Conservation (phyloP, 805 yeast species). For the Wickerhamiella occidentalis region DNA sequence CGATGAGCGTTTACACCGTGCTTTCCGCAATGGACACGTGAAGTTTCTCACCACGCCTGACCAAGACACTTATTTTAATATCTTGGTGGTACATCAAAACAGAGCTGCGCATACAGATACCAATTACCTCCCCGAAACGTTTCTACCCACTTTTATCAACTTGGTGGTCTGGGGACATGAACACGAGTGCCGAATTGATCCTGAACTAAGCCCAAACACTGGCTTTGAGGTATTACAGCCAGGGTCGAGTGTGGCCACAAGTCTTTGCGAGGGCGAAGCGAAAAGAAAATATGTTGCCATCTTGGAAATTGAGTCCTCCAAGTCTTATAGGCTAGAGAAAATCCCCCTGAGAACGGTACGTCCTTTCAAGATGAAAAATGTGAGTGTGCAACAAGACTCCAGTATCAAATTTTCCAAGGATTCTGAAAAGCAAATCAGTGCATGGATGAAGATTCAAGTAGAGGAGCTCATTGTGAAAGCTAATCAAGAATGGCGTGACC, state of each 20-base stretch:
- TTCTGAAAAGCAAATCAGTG: conserved; percentile 38
- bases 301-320: conserved; percentile 44
- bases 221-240: conserved; percentile 78
- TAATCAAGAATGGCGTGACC: conserved; percentile 34
- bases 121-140: conserved; percentile 71
- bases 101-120: conserved; percentile 68
- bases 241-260: conserved; percentile 89
- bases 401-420: conserved; percentile 11
- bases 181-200: conserved; percentile 77
- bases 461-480: conserved; percentile 57
- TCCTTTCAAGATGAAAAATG: conserved; percentile 66
- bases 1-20: conserved; percentile 74
- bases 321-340: conserved; percentile 44
- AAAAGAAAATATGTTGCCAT: conserved; percentile 63
- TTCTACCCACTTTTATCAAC: conserved; percentile 71
- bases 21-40: conserved; percentile 70
- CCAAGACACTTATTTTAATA: conserved; percentile 63
- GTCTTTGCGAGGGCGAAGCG: conserved; percentile 75
- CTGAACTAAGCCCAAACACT: conserved; percentile 40
- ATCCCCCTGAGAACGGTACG: conserved; percentile 59
- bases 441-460: conserved; percentile 49
- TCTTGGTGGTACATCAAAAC: conserved; percentile 86
- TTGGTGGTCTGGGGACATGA: conserved; percentile 96
- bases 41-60: conserved; percentile 61
- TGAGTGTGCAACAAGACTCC: conserved; percentile 35